These are phyloP conservation scores for Mycena galopus DNA, from an alignment of 768 basidiomycete genomes.

Conservation along the genomic window DNA sequence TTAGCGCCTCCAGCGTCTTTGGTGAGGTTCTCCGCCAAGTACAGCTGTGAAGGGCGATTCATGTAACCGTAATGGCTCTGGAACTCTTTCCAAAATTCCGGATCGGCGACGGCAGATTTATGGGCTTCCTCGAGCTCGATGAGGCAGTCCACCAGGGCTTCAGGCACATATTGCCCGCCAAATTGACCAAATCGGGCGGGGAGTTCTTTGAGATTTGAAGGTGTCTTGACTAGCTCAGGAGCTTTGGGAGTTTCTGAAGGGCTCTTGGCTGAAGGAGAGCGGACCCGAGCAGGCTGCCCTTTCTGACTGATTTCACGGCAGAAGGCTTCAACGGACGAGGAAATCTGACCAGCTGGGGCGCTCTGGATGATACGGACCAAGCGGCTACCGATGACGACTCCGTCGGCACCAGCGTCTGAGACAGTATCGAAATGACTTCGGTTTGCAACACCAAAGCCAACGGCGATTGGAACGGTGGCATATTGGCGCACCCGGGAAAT, in stretches of 20 bases:
- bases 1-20: conserved; percentile 92
- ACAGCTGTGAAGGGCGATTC: conserved; percentile 93
- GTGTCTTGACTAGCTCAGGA: conserved; percentile 44
- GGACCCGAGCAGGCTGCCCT: conserved; percentile 51
- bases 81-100: conserved; percentile 94
- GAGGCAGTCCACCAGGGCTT: conserved; percentile 94
- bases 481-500: conserved; percentile 85
- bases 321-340: conserved; percentile 74
- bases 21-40: conserved; percentile 92
- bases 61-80: conserved; percentile 91
- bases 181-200: conserved; percentile 94
- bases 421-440: conserved; percentile 90
- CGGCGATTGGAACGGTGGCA: conserved; percentile 87
- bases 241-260: conserved; percentile 47
- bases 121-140: conserved; percentile 93
- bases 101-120: conserved; percentile 87
- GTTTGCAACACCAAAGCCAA: conserved; percentile 96
- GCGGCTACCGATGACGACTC: conserved; percentile 93
- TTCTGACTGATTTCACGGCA: conserved; percentile 77
- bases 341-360: conserved; percentile 61
- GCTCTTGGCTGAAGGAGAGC: conserved; percentile 45
- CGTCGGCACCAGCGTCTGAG: conserved; percentile 91
- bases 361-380: conserved; percentile 85
- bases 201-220: conserved; percentile 60
- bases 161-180: conserved; percentile 98